Conservation (phyloP, 164 flowering plant species). For the Sextonia rubra region DNA sequence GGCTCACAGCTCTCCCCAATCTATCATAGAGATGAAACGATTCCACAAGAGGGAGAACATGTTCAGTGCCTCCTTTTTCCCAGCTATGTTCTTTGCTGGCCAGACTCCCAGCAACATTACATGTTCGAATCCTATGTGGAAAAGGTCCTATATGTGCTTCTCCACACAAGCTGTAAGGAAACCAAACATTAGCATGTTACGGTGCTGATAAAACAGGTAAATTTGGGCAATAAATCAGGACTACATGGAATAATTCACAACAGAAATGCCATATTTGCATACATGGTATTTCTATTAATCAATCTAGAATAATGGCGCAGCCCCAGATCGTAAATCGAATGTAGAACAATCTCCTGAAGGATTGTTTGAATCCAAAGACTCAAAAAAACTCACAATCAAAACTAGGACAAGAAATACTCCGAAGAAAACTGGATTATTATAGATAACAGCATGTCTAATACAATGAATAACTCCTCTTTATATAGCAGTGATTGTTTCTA, state of each 20-base stretch:
- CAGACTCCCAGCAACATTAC: slow-evolving; percentile 32
- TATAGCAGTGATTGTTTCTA: too few relatives aligned
- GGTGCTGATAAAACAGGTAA: neutral
- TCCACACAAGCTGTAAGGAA: slow-evolving; percentile 38
- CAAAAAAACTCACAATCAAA: too few relatives aligned
- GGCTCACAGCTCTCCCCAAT: slow-evolving; percentile 52
- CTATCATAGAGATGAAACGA: slow-evolving; percentile 59
- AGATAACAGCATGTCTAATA: too few relatives aligned
- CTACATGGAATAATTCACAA: neutral
- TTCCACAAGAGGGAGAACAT: slow-evolving; percentile 39
- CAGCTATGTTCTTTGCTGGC: slow-evolving; percentile 42
- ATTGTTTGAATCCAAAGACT: too few relatives aligned
- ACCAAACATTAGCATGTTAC: neutral
- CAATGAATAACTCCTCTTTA: too few relatives aligned
- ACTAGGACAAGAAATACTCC: too few relatives aligned
- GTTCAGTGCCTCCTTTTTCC: slow-evolving; percentile 30
- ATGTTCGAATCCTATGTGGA: slow-evolving; percentile 44
- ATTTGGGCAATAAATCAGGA: neutral
- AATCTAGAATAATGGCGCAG: too few relatives aligned
- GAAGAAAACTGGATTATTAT: too few relatives aligned
- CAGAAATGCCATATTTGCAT: neutral
- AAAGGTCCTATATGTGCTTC: slow-evolving; percentile 49
- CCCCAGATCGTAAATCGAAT: too few relatives aligned
- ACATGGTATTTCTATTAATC: neutral
- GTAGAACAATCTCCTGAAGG: too few relatives aligned